These are phyloP conservation scores for Botrytis byssoidea DNA, from an alignment of 2,329 filamentous ascomycete genomes.

Conservation along the genomic window DNA sequence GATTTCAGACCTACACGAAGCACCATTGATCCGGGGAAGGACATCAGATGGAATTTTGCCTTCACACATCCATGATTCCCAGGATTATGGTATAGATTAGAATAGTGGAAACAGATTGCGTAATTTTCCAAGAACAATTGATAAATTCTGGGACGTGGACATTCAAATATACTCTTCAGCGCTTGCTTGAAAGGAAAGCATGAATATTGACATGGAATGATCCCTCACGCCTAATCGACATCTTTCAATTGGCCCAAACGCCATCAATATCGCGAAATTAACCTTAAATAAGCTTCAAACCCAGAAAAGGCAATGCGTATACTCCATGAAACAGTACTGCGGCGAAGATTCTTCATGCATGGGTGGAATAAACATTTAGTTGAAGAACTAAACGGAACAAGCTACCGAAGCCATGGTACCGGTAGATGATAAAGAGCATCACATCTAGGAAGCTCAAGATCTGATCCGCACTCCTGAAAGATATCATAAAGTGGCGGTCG, in stretches of 20 bases:
- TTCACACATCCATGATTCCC: not conserved
- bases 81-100: not conserved
- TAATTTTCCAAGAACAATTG: not conserved
- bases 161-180: not conserved
- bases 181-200: not conserved
- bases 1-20: not conserved
- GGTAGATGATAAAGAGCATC: not conserved
- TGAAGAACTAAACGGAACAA: not conserved
- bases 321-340: not conserved
- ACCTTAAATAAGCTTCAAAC: not conserved
- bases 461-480: not conserved
- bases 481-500: not conserved
- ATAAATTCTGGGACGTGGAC: not conserved
- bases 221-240: not conserved
- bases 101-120: not conserved
- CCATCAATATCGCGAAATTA: not conserved
- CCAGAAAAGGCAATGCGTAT: not conserved
- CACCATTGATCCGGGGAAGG: constrained; percentile 1
- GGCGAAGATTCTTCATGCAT: not conserved
- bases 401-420: not conserved
- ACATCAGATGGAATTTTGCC: not conserved
- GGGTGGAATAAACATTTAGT: not conserved
- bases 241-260: not conserved
- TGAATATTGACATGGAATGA: not conserved
- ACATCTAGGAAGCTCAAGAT: not conserved